Evolutionary conservation across 129 eudicot genomes (phyloP), one percentile per base, ranked within the genome.

Genomic region (Escallonia rubra): DNA sequence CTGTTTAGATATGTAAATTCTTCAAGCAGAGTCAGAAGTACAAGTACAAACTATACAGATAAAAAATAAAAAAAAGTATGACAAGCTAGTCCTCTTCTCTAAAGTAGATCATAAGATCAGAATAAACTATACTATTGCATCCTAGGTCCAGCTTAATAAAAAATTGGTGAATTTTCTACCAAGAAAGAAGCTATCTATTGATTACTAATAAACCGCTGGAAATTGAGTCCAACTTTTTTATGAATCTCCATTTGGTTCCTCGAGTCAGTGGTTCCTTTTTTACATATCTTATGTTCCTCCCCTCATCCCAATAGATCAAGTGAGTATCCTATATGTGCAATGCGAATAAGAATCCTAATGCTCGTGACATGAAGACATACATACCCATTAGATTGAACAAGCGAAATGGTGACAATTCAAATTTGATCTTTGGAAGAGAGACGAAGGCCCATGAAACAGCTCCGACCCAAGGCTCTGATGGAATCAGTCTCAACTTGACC

Each of bases 401-500:
- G 43, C 96, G 96, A 79, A 93, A 93, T 58, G 98, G 92, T 46
- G 98, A 89, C 65, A 93, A 73, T 59, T 89, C 95, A 54, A 93
- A 80, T 56, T 84, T 89, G 59, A 89, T 93, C 79, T 93, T 93
- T 40, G 98, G 98, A 82, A 93, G 98, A 46, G 96, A 86, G 72
- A 93, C 98, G 79, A 93, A 89, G 45, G 96, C 98, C 98, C 98
- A 93, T 41, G 90, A 78, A 66, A 76, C 92, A 66, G 95, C 90
- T 78, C 98, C 98, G 51, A 93, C 96, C 90, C 92, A 93, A n/a
- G 98, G 98, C 63, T 84, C 90, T 41, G 91, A 75, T 38, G 96
- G 98, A 70, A 93, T 84, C 57, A 93, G 62, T 70, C 96, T 76
- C 74, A 93, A 57, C 75, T 93, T 89, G 54, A 93, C 98, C 98